Percentiles rank a stretch among this genome's conserved stretches.
These are phyloP conservation scores for Suillus subalutaceus DNA, from an alignment of 768 basidiomycete genomes.

Conservation along the genomic window DNA sequence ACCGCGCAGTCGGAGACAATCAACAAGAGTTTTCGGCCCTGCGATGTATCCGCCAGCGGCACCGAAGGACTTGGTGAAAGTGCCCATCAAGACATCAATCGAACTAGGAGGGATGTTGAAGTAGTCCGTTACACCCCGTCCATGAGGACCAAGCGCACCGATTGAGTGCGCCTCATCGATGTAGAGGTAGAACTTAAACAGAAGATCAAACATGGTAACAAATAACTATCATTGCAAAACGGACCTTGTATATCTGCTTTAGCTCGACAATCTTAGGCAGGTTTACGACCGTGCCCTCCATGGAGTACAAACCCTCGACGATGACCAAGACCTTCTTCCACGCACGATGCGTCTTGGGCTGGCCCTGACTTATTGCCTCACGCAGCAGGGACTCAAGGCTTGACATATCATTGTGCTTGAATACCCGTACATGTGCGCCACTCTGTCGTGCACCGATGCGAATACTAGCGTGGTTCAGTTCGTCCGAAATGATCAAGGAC, in stretches of 20 bases:
- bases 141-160: slow-evolving; percentile 92
- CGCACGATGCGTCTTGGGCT: slow-evolving; percentile 96
- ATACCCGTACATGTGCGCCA: slow-evolving; percentile 87
- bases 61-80: slow-evolving; percentile 95
- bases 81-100: slow-evolving; percentile 97
- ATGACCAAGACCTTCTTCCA: slow-evolving; percentile 98
- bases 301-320: slow-evolving; percentile 95
- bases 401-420: slow-evolving; percentile 96
- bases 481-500: slow-evolving; percentile 94
- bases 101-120: slow-evolving; percentile 80
- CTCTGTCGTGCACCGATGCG: slow-evolving; percentile 89
- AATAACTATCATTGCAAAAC: background rate
- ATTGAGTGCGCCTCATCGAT: slow-evolving; percentile 98
- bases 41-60: slow-evolving; percentile 95
- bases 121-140: slow-evolving; percentile 95
- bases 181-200: slow-evolving; percentile 87
- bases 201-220: slow-evolving; percentile 38
- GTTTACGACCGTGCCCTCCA: slow-evolving; percentile 94
- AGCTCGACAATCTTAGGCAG: slow-evolving; percentile 81
- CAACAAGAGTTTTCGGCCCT: slow-evolving; percentile 78
- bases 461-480: slow-evolving; percentile 95
- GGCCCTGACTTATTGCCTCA: slow-evolving; percentile 95
- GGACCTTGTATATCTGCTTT: slow-evolving; percentile 95
- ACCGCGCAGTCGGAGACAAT: slow-evolving; percentile 77
- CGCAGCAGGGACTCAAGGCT: slow-evolving; percentile 78